Base-by-base conservation (phyloP, 805 yeast genomes). In the Wickerhamomyces tratensis region DNA sequence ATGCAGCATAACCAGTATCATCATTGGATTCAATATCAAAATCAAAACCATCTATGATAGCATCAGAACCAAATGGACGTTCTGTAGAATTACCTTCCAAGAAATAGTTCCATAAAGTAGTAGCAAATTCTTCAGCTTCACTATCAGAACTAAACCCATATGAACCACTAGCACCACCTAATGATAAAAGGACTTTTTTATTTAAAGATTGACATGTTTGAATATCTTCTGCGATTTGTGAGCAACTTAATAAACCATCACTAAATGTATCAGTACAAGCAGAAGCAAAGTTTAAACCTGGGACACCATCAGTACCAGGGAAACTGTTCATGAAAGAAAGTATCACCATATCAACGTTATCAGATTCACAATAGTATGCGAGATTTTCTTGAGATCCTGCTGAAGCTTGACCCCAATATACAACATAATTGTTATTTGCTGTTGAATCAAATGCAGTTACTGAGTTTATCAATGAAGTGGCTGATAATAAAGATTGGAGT, bases 331-430 rank as follows among this genome's bases (percentile, higher is more conserved):
- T 60, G 63, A 89, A 89, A 1, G 96, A 75, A 33, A 88, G 56
- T 11, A 88, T 56, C 43, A 82, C 68, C 41, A 85, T 77, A 52
- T 86, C 95, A 26, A 85, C 87, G 39, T 77, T 71, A 43, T 76
- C 74, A 40, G 77, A 69, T 45, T 69, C 66, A 69, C 96, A 87
- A 67, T 86, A 86, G 39, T 68, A 62, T 45, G 67, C 58, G 30
- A 66, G 44, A 2, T 57, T 47, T 43, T 65, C 63, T 51, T 76
- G 79, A 10, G 69, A 56, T 7, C 86, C 86, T n/a, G 74, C 79
- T 13, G 91, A 77, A 52, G 76, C 75, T 63, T 87, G 95, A 42
- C 96, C 96, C 96, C 96, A 87, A 64, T 87, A 87, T 7, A 84
- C 69, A 25, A 82, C 96, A 35, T 86, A 76, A 49, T 85, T 83